Evolutionary conservation across 108 stramenopile genomes (phyloP).

Genomic region (Aurantiochytrium sp.): DNA sequence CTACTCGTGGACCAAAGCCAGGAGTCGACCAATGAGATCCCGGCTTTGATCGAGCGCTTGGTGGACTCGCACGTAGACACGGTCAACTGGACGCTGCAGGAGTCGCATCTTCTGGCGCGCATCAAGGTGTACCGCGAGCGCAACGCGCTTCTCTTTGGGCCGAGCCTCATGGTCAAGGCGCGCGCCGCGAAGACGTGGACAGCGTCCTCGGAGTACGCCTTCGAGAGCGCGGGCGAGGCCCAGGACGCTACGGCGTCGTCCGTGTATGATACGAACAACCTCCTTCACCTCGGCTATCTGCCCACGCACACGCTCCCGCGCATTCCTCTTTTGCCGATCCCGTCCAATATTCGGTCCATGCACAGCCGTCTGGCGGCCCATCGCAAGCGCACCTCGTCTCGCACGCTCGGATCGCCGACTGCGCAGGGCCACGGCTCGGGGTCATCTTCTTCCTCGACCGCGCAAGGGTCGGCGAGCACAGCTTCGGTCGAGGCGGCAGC

Average conservation of each 20-base stretch:
- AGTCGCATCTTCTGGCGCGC: neutral
- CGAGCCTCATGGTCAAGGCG: conserved; percentile 20
- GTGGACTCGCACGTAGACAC: neutral
- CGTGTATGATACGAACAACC: conserved; percentile 4
- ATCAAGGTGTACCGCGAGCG: conserved; percentile 10
- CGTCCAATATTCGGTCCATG: neutral
- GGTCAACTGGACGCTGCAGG: conserved; percentile 3
- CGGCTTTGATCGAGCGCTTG: neutral
- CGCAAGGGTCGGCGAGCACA: neutral
- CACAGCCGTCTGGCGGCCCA: neutral
- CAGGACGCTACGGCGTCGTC: neutral
- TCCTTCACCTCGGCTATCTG: conserved; percentile 18
- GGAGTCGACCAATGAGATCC: neutral
- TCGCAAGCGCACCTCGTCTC: neutral
- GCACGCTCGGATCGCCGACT: neutral
- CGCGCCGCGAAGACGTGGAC: neutral
- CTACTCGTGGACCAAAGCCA: neutral
- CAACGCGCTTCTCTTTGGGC: neutral
- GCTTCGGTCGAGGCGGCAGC: neutral
- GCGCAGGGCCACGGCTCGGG: neutral
- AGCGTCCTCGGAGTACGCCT: neutral
- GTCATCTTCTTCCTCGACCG: neutral
- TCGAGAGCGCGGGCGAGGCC: neutral
- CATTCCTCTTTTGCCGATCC: conserved; percentile 16
- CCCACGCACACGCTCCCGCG: neutral